Base-by-base conservation (phyloP, 495 filamentous ascomycete species). In the Xeromyces bisporus region DNA sequence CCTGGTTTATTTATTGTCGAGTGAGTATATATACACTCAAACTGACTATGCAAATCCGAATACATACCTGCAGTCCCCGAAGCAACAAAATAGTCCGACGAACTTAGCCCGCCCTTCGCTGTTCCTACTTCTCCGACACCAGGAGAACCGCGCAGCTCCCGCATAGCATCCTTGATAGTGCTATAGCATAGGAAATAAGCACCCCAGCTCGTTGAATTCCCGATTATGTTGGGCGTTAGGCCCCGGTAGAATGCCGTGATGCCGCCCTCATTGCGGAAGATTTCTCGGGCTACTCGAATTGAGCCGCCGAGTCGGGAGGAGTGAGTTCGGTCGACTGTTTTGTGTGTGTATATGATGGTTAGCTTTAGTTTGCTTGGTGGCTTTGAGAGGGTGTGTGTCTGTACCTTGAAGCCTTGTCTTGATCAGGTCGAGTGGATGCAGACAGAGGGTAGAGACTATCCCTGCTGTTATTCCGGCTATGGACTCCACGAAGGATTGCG, bases 401-500 rank as follows among this genome's bases (percentile, higher is more conserved):
- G 15, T 13, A 87, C 85, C 70, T 59, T 99, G 89, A 42, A 99
- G 71, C 35, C 89, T 77, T 23, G 85, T 94, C 60, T 99, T 99
- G 44, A 96, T 68, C 35, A 96, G 70, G 56, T 99, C 89, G 31
- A 99, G 66, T 12, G 89, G 89, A 58, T 65, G 60, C 17, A 62
- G 34, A 31, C 43, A 56, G 15, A 94, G 66, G 18, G 89, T 93
- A 11, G 83, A 75, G 39, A 80, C 71, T 38, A 84, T 64, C 24
- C 89, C 89, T 32, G 87, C 87, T 30, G 76, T 75, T 51, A 97
- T 78, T 37, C 89, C 89, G 27, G 87, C 81, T 56, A 91, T 65
- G 48, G 76, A 73, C 67, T 97, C 89, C 56, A 93, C 73, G 46
- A 82, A 53, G 51, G 80, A 77, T 58, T 74, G 72, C 37, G 80